Conservation (phyloP, 108 stramenopile species). For the Nitzschia inconspicua region DNA sequence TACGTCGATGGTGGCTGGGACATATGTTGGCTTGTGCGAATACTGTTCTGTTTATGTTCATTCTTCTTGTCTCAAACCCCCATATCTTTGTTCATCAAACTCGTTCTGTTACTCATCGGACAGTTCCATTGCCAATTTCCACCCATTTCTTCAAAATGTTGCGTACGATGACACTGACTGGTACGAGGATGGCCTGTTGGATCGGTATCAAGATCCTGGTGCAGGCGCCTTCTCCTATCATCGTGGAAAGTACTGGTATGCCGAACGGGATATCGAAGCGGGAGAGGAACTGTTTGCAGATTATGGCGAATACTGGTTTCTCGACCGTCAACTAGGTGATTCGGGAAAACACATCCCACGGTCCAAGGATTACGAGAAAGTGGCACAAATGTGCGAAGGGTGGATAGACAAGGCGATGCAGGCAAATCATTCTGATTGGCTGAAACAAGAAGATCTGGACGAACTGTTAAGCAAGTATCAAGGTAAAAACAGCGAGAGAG, state of each 20-base stretch:
- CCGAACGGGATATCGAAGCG: conserved; percentile 31
- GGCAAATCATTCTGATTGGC: background rate
- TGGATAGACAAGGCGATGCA: background rate
- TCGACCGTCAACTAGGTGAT: conserved; percentile 17
- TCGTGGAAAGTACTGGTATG: conserved; percentile 16
- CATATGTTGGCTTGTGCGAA: too few species aligned
- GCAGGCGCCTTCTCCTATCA: conserved; percentile 37
- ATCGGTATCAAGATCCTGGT: conserved; percentile 42
- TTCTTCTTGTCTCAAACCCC: too few species aligned
- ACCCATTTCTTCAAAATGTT: too few species aligned
- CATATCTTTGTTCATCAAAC: too few species aligned
- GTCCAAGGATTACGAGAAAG: background rate
- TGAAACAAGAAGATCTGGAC: conserved; percentile 1
- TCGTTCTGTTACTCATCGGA: too few species aligned
- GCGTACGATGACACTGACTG: too few species aligned
- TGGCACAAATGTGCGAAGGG: background rate
- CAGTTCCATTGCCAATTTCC: too few species aligned
- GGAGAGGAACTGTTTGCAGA: conserved; percentile 67
- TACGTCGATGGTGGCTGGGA: too few species aligned
- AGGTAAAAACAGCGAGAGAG: background rate
- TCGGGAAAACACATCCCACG: background rate
- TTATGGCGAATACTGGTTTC: conserved; percentile 70
- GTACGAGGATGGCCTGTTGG: conserved; percentile 27
- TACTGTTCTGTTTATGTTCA: too few species aligned
- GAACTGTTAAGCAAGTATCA: background rate